Evolutionary conservation across 2,329 filamentous ascomycete species (phyloP).

Genomic region (Aspergillus novofumigatus): DNA sequence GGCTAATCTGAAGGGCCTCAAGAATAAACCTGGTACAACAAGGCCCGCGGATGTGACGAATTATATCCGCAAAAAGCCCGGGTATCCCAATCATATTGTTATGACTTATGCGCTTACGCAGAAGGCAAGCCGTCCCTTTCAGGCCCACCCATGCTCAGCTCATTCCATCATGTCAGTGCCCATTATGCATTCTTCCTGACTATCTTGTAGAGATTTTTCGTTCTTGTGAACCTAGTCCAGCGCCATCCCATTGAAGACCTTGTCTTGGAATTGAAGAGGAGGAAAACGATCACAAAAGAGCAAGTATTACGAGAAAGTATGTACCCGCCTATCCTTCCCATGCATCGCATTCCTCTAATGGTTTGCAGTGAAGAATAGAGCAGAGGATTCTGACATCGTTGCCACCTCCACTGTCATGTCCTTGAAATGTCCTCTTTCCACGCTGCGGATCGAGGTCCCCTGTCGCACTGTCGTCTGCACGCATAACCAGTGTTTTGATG

Average conservation of each 20-base stretch:
- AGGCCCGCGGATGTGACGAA: conserved; percentile 87
- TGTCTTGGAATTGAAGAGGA: conserved; percentile 60
- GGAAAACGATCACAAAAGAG: conserved; percentile 71
- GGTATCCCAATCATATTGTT: conserved; percentile 71
- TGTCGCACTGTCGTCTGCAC: conserved; percentile 75
- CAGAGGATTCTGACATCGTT: conserved; percentile 82
- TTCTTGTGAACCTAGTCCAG: conserved; percentile 72
- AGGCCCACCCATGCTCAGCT: not conserved
- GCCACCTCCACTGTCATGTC: conserved; percentile 85
- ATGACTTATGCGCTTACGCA: conserved; percentile 90
- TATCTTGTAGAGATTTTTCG: conserved; percentile 60
- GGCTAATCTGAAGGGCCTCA: conserved; percentile 88
- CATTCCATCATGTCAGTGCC: not conserved
- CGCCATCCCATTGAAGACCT: conserved; percentile 68
- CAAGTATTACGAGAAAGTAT: conserved; percentile 80
- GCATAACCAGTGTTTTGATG: conserved; percentile 95
- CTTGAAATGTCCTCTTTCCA: conserved; percentile 87
- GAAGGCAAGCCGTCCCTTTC: conserved; percentile 58
- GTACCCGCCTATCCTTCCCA: conserved; percentile 3
- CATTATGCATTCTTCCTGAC: conserved; percentile 2
- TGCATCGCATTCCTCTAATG: conserved; percentile 14
- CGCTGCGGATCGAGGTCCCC: conserved; percentile 72
- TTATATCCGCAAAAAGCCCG: conserved; percentile 61
- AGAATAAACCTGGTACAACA: conserved; percentile 94
- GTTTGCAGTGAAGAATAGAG: conserved; percentile 67